Base-by-base conservation (phyloP, 352 stramenopile genomes). In the Phytophthora agathidicida region DNA sequence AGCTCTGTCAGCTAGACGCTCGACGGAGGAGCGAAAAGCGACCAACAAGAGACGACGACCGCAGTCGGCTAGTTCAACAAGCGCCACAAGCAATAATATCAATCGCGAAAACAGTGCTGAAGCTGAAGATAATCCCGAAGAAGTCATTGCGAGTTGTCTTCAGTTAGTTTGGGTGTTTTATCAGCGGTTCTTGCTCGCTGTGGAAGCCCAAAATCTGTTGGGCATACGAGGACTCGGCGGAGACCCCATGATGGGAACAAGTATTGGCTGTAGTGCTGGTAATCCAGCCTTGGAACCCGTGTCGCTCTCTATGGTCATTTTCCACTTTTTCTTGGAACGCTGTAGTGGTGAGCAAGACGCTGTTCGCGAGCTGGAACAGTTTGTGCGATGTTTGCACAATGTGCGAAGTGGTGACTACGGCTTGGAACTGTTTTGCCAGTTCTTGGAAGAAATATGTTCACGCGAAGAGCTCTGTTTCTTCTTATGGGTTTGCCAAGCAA, bases 311-410 rank as follows among this genome's bases (percentile, higher is more conserved):
- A 49, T 60, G 0, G 41, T 87, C 17, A 58, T 87, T 7, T 52
- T 87, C 5, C 69, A 83, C 13, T 88, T 77, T 43, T 90, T 88
- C 38, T 48, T 90, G 7, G 77, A 86, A 37, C 77, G 76, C 22
- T 67, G 69, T 3, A 33, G 53, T 7, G 53, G 28, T 19, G 78
- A 87, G 13, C 10, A 23, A 0, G 69, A 79, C 3, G 77, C 75
- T 9, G 4, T 71, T 5, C 14, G 7, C 0, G 75, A 75, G 24
- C 32, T 81, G 2, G 48, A 66, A 10, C 66, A 57, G 1, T 90
- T 90, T 27, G 33, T 83, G 2, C 53, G 31, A 27, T 86, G 59
- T 30, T 30, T 84, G 3, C 60, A 80, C 5, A 39, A 54, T 9
- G 44, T 81, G 8, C 57, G 66, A 0, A 16, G 20, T n/a, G 39